phyloP scores from a whole-genome alignment of 2,329 filamentous ascomycete species.

The Emergomyces africanus region DNA sequence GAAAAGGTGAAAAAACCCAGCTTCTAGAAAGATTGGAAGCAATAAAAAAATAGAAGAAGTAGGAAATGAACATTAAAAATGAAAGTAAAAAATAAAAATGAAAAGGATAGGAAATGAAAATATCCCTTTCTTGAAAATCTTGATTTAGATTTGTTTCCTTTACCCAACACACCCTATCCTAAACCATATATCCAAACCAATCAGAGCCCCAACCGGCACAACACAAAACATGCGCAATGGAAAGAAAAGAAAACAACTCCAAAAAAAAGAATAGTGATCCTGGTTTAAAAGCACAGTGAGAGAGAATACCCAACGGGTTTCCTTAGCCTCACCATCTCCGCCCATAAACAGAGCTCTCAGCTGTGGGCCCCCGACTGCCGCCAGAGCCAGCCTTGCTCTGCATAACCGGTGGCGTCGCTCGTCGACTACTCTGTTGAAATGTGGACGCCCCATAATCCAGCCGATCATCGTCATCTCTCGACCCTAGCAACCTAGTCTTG shows the following conservation, averaged over 20 bases:
- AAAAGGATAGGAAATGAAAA: not conserved
- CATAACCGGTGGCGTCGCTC: slow-evolving; percentile 12
- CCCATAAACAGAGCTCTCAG: slow-evolving; percentile 19
- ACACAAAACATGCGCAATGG: not conserved
- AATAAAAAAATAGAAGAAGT: too few relatives aligned
- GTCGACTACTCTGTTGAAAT: slow-evolving; percentile 11
- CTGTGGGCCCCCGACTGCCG: slow-evolving; percentile 6
- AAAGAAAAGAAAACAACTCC: not conserved
- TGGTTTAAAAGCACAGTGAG: not conserved
- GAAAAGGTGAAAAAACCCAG: not conserved
- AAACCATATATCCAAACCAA: not conserved
- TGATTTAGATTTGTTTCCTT: not conserved
- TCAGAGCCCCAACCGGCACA: not conserved
- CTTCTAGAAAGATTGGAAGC: not conserved
- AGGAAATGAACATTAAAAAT: not conserved
- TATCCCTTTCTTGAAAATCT: not conserved
- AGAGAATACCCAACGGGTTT: not conserved
- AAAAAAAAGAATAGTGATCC: too few relatives aligned
- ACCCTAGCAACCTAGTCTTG: slow-evolving; percentile 19
- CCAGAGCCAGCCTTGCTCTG: slow-evolving; percentile 8
- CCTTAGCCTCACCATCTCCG: slow-evolving; percentile 14
- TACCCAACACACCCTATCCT: not conserved
- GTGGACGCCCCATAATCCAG: slow-evolving; percentile 4
- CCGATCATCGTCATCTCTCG: slow-evolving; percentile 15
- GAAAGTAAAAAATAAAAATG: not conserved